Base-by-base conservation (phyloP, 192 early-diverging fungal genomes). In the Powellomyces hirtus region DNA sequence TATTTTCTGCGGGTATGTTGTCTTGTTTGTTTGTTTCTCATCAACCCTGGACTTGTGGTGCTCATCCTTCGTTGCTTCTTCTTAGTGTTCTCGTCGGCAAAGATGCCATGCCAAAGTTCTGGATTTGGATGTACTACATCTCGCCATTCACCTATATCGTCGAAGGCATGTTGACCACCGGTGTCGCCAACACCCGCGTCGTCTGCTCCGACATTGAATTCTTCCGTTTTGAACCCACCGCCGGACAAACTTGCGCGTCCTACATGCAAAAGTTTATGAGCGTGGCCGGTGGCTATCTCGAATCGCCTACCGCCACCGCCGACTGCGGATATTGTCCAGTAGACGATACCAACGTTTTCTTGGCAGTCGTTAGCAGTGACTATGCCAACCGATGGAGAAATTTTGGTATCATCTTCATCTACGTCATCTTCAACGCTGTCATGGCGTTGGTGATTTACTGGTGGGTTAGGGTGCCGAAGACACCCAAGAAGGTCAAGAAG, bases 361-460 rank as follows among this genome's bases (percentile, higher is more conserved):
- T 69, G 13, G 40, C 35, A 0, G 46, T 45, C 13, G 73, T 88
- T 5, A 81, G 73, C 38, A 86, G 84, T 84, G 72, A 62, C 62
- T 87, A 78, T 58, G 73, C 55, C 29, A 72, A 87, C 49, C 79
- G 86, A 45, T 89, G 81, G 79, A 71, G 86, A 38, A 86, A 89
- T 53, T 81, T 87, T 51, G 85, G 82, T 31, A 85, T 89, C 64
- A 34, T 89, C n/a, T 64, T 79, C 51, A 80, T 71, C 1, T 89
- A 80, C 62, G 66, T 72, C 14, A 66, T 79, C 10, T 87, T 88
- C 68, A 88, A 89, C 22, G 34, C 22, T 4, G 26, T 22, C 10
- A 22, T 27, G 30, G 56, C 56, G 6, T 58, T 6, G 8, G 6
- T 6, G 56, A 34, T 58, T 26, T 58, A 58, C 33, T 58, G 56